phyloP scores from a whole-genome alignment of 768 basidiomycete species.

The Terana coerulea region DNA sequence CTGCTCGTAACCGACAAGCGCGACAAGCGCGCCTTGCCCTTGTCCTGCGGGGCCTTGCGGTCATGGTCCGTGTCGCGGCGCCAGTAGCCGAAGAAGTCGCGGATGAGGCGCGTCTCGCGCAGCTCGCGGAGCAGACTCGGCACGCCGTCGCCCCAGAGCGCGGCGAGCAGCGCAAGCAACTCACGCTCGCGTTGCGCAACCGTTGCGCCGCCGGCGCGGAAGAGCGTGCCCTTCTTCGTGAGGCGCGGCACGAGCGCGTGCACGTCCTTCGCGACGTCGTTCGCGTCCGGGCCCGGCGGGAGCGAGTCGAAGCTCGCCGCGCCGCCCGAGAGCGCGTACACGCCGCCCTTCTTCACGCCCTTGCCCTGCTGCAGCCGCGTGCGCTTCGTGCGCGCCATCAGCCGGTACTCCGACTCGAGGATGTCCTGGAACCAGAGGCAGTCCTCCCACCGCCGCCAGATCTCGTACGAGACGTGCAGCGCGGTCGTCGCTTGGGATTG shows the following conservation, averaged over 20 bases:
- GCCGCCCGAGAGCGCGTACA: slow-evolving; percentile 64
- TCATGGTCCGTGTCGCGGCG: slow-evolving; percentile 65
- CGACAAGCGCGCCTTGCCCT: slow-evolving; percentile 34
- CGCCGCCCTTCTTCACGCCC: slow-evolving; percentile 67
- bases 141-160: slow-evolving; percentile 51
- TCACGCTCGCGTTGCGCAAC: slow-evolving; percentile 61
- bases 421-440: slow-evolving; percentile 72
- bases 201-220: slow-evolving; percentile 65
- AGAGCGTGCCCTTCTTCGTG: slow-evolving; percentile 68
- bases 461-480: slow-evolving; percentile 52
- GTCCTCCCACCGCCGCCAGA: slow-evolving; percentile 83
- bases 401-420: slow-evolving; percentile 62
- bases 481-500: slow-evolving; percentile 22
- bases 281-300: slow-evolving; percentile 79
- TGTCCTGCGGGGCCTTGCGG: slow-evolving; percentile 60
- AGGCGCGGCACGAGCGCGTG: slow-evolving; percentile 65
- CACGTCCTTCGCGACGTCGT: slow-evolving; percentile 65
- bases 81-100: slow-evolving; percentile 82
- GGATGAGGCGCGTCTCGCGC: slow-evolving; percentile 49
- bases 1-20: slow-evolving; percentile 49
- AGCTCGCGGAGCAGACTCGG: slow-evolving; percentile 68
- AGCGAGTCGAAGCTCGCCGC: slow-evolving; percentile 85
- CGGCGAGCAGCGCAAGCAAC: slow-evolving; percentile 53
- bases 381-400: slow-evolving; percentile 63
- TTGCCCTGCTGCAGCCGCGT: slow-evolving; percentile 66